A percentile compares a stretch with the other conserved stretches of the same genome.
phyloP scores from a whole-genome alignment of 495 filamentous ascomycete genomes.

The Aspergillus taichungensis region DNA sequence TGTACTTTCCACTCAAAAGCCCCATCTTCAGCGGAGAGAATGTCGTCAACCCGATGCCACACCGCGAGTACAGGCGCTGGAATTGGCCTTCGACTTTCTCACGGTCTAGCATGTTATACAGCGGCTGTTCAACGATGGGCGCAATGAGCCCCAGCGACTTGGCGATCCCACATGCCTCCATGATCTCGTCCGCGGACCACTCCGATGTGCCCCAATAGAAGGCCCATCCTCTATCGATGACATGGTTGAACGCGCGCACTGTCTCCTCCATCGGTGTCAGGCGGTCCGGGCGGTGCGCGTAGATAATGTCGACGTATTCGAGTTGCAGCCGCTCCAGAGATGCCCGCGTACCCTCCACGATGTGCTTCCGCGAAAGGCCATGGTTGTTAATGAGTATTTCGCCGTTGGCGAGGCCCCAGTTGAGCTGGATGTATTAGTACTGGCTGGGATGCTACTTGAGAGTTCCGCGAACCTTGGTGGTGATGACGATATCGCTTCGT shows the following conservation, averaged over 20 bases:
- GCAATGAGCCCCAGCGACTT: constrained; percentile 69
- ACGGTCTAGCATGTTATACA: constrained; percentile 67
- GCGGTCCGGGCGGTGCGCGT: constrained; percentile 76
- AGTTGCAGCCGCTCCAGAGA: constrained; percentile 63
- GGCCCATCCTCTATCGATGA: constrained; percentile 67
- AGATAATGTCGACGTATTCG: constrained; percentile 67
- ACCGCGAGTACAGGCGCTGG: constrained; percentile 52
- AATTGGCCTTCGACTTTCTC: constrained; percentile 73
- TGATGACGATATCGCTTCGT: constrained; percentile 73
- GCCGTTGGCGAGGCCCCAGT: constrained; percentile 56
- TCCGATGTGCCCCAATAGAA: constrained; percentile 91
- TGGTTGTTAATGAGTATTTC: constrained; percentile 62
- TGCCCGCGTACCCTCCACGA: constrained; percentile 60
- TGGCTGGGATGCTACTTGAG: neutral
- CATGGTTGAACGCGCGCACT: constrained; percentile 75
- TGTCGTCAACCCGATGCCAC: constrained; percentile 62
- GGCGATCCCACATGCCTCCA: constrained; percentile 64
- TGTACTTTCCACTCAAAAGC: constrained; percentile 76
- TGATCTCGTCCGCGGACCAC: constrained; percentile 77
- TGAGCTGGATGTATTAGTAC: constrained; percentile 36
- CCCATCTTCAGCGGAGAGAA: constrained; percentile 68
- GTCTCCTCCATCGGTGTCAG: constrained; percentile 81
- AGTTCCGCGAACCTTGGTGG: constrained; percentile 55
- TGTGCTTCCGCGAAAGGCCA: constrained; percentile 76
- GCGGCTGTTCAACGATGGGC: constrained; percentile 76